phyloP scores from a whole-genome alignment of 1,284 basidiomycete species.

The Cryptococcus sp. region DNA sequence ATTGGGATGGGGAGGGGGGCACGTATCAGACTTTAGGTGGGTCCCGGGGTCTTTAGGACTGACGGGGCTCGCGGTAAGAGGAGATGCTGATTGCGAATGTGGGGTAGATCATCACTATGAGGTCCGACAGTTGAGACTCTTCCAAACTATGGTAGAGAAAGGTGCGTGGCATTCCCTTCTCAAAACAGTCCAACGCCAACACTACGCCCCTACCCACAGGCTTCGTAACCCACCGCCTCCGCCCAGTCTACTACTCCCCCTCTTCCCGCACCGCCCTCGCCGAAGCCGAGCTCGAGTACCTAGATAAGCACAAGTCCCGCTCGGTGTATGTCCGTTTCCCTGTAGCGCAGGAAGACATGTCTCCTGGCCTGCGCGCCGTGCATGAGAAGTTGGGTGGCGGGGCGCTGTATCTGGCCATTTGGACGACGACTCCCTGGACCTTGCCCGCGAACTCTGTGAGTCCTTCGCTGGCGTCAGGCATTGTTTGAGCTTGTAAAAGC shows the following conservation, averaged over 20 bases:
- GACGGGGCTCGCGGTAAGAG: neutral
- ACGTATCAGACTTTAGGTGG: slow-evolving; percentile 84
- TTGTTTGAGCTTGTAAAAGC: neutral
- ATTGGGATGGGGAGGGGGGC: slow-evolving; percentile 68
- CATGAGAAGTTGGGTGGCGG: slow-evolving; percentile 15
- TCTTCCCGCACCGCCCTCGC: slow-evolving; percentile 91
- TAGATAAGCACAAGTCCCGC: slow-evolving; percentile 80
- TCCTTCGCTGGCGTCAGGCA: neutral
- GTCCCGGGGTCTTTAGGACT: slow-evolving; percentile 21
- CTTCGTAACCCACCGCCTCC: slow-evolving; percentile 73
- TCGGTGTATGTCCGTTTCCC: slow-evolving; percentile 83
- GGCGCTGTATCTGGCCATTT: slow-evolving; percentile 68
- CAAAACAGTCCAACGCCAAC: neutral
- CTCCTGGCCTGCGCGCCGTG: slow-evolving; percentile 24
- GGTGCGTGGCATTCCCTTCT: slow-evolving; percentile 52
- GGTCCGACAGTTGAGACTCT: slow-evolving; percentile 80
- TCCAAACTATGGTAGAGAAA: slow-evolving; percentile 82
- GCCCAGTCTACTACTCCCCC: slow-evolving; percentile 94
- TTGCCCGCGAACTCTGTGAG: slow-evolving; percentile 89
- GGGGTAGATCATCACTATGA: slow-evolving; percentile 76
- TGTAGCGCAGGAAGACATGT: slow-evolving; percentile 49
- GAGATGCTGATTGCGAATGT: slow-evolving; percentile 3
- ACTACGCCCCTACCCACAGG: slow-evolving; percentile 17
- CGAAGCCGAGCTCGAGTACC: slow-evolving; percentile 90
- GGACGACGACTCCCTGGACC: slow-evolving; percentile 99